Percentiles rank a stretch among this genome's conserved stretches.
Conservation (phyloP, 2,329 filamentous ascomycete species). For the Aspergillus quadricinctus region DNA sequence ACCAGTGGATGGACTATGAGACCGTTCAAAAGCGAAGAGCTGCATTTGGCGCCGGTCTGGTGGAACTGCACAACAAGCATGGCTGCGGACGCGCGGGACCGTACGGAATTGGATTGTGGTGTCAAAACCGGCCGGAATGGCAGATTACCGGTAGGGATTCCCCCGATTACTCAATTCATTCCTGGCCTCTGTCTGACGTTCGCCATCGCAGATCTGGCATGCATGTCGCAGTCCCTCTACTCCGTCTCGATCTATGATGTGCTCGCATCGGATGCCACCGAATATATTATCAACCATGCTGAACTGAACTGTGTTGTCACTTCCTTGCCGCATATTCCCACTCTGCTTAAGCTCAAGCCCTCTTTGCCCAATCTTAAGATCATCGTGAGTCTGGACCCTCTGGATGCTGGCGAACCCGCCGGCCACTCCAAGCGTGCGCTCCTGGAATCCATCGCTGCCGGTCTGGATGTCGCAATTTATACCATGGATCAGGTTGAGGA, state of each 20-base stretch:
- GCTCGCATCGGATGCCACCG: constrained; percentile 81
- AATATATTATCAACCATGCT: constrained; percentile 94
- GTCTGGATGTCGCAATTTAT: constrained; percentile 72
- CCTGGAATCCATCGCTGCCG: constrained; percentile 67
- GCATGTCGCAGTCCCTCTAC: constrained; percentile 81
- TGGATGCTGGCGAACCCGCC: constrained; percentile 72
- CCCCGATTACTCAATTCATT: background rate
- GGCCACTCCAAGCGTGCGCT: constrained; percentile 76
- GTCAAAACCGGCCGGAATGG: constrained; percentile 84
- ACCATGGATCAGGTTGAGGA: constrained; percentile 77
- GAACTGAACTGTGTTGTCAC: constrained; percentile 70
- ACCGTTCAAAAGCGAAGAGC: constrained; percentile 74
- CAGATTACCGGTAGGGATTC: constrained; percentile 64
- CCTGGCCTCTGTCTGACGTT: background rate
- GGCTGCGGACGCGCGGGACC: constrained; percentile 61
- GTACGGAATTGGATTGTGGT: constrained; percentile 78
- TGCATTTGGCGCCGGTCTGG: constrained; percentile 79
- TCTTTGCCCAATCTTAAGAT: constrained; percentile 76
- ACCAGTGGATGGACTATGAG: constrained; percentile 77
- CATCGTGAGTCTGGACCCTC: constrained; percentile 79
- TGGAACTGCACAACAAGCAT: constrained; percentile 71
- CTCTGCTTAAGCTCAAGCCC: constrained; percentile 74
- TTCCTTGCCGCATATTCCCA: constrained; percentile 74
- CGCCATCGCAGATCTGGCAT: constrained; percentile 64
- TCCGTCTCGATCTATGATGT: constrained; percentile 96